Evolutionary conservation across 2,329 filamentous ascomycete genomes (phyloP), one percentile per base, ranked within the genome.

Genomic region (Stachybotrys echinatus): DNA sequence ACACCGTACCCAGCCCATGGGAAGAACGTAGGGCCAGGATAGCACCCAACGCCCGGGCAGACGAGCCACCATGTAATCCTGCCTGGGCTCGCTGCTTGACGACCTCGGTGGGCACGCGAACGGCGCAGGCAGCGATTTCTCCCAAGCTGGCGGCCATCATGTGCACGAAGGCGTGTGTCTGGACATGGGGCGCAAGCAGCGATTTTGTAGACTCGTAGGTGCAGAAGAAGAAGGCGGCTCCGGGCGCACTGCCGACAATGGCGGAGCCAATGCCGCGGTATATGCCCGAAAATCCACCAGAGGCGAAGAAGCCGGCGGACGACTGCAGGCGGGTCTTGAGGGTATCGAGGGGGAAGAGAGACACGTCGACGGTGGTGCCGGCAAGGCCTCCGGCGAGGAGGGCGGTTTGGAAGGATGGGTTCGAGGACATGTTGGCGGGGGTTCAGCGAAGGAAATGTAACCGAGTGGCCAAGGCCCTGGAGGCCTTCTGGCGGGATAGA

Each of bases 261-360:
- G 92, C 91, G 51, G 84, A 89, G 45, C 92, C 94, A 17, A 99
- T 84, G 65, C 94, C 94, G 43, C 89, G 87, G 75, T 99, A 99
- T 61, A 97, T 89, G 54, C 92, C 92, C 46, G 80, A 80, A 78
- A 97, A 92, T 63, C 92, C 92, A 65, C 94, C 92, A 3, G 86
- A 85, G 50, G 87, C 78, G 64, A 89, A 83, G 75, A 96, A 91
- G 67, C 87, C 84, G 50, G 78, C 67, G 45, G 81, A 81, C 55
- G 91, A 90, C 74, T 99, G 94, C 6, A 99, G 89, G 17, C 94
- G 91, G 42, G 95, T 99, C 74, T 99, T 99, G 65, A 99, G 85
- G 0, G 94, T 99, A 80, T 99, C 95, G 77, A 99, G 90, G 1
- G 94, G 94, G 76, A 89, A 99, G 65, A 99, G 89, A 50, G 91